Evolutionary conservation across 2,329 filamentous ascomycete species (phyloP).

Genomic region (Geoglossum cookeanum): DNA sequence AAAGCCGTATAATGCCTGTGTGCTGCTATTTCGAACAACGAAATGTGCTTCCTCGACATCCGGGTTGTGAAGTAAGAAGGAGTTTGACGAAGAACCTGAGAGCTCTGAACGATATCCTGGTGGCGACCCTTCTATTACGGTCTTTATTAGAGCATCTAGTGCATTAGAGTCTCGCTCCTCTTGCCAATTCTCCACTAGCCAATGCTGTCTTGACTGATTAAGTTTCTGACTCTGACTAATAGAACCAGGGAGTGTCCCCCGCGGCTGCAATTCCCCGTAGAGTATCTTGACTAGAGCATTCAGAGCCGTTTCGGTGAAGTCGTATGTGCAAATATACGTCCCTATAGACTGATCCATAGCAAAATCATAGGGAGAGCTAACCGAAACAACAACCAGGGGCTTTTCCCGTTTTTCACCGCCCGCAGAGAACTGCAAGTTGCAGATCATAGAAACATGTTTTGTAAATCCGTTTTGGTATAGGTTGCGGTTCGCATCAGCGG

Average conservation of each 20-base stretch:
- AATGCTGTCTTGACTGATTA: constrained; percentile 77
- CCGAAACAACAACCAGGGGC: constrained; percentile 74
- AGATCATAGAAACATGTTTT: constrained; percentile 92
- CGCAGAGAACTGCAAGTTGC: constrained; percentile 55
- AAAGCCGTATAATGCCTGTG: constrained; percentile 77
- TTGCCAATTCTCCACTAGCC: constrained; percentile 82
- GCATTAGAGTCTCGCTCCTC: constrained; percentile 55
- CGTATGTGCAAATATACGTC: constrained; percentile 88
- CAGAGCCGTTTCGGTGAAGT: constrained; percentile 86
- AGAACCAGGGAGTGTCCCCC: constrained; percentile 44
- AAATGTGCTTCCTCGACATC: constrained; percentile 69
- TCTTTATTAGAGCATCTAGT: constrained; percentile 55
- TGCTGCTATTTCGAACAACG: constrained; percentile 86
- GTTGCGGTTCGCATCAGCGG: constrained; percentile 85
- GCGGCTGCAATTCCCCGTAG: constrained; percentile 50
- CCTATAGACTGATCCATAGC: constrained; percentile 79
- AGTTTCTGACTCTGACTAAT: constrained; percentile 75
- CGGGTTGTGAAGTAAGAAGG: constrained; percentile 54
- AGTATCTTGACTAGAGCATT: constrained; percentile 66
- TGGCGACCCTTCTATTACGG: constrained; percentile 38
- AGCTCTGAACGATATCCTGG: constrained; percentile 51
- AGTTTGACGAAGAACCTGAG: constrained; percentile 46
- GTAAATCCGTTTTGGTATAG: constrained; percentile 88
- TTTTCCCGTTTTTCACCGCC: constrained; percentile 58
- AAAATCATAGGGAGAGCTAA: constrained; percentile 93